Conservation (phyloP, 2,329 filamentous ascomycete genomes). For the Aspergillus hortae region DNA sequence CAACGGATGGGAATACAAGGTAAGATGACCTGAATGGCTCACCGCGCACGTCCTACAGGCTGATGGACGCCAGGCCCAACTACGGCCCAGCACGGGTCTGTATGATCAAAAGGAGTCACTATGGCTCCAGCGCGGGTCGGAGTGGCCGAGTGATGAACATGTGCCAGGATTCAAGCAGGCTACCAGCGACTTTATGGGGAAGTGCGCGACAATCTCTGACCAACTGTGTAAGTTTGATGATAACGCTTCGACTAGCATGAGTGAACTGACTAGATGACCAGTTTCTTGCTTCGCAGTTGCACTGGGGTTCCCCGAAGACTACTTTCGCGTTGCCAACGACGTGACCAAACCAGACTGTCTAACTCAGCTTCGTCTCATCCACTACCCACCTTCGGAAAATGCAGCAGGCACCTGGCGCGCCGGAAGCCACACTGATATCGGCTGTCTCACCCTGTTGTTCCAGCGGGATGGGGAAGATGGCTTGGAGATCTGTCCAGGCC, state of each 20-base stretch:
- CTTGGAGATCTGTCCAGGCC: slow-evolving; percentile 5
- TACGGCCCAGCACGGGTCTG: slow-evolving; percentile 2
- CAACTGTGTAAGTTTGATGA: not conserved
- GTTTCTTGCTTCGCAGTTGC: slow-evolving; percentile 2
- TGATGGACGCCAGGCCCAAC: not conserved
- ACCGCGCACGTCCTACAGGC: too few species aligned
- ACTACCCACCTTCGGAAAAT: slow-evolving; percentile 3
- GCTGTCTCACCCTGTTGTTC: slow-evolving; percentile 8
- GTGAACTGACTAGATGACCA: not conserved
- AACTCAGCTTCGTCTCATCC: slow-evolving; percentile 5
- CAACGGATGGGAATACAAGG: slow-evolving; percentile 7
- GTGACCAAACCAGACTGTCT: slow-evolving; percentile 3
- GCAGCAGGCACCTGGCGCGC: slow-evolving; percentile 6
- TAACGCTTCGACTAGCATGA: too few species aligned
- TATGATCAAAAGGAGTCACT: slow-evolving; percentile 6
- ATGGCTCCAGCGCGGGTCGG: slow-evolving; percentile 1
- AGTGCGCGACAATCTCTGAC: not conserved
- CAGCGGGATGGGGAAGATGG: slow-evolving; percentile 9
- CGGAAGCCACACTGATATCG: slow-evolving; percentile 7
- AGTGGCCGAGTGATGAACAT: slow-evolving; percentile 5
- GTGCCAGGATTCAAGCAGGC: not conserved
- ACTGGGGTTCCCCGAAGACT: slow-evolving; percentile 3
- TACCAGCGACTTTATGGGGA: not conserved
- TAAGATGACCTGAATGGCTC: not conserved
- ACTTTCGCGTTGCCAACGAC: slow-evolving; percentile 2